Conservation (phyloP, 2,329 filamentous ascomycete genomes). For the Penicillium sumatraense region DNA sequence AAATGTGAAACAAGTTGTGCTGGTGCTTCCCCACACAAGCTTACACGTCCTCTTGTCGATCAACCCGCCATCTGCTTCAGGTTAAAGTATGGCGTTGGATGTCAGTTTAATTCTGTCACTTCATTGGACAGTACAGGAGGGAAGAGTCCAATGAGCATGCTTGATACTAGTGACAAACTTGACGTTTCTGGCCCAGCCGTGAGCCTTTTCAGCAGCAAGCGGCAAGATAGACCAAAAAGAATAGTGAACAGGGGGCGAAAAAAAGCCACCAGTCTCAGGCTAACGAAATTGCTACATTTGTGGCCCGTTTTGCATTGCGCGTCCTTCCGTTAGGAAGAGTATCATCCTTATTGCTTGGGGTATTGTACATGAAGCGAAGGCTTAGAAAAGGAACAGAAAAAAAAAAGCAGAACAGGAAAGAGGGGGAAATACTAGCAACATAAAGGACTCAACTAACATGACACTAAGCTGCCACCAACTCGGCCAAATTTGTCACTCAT, state of each 20-base stretch:
- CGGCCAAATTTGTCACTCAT: slow-evolving; percentile 22
- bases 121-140: neutral
- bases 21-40: slow-evolving; percentile 6
- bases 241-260: neutral
- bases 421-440: neutral
- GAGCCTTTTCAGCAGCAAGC: neutral
- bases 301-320: slow-evolving; percentile 10
- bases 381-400: neutral
- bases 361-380: neutral
- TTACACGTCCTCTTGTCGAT: slow-evolving; percentile 22
- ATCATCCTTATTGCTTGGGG: slow-evolving; percentile 11
- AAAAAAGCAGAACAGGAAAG: neutral
- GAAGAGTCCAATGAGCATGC: neutral
- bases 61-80: slow-evolving; percentile 11
- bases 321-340: slow-evolving; percentile 11
- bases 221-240: neutral
- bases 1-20: slow-evolving; percentile 2
- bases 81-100: slow-evolving; percentile 5
- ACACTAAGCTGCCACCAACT: slow-evolving; percentile 11
- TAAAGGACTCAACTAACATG: slow-evolving; percentile 17
- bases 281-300: slow-evolving; percentile 7
- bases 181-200: neutral
- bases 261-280: slow-evolving; percentile 13
- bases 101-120: neutral
- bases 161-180: neutral